Evolutionary conservation across 2,329 filamentous ascomycete genomes (phyloP).

Genomic region (Pseudogymnoascus sp.): DNA sequence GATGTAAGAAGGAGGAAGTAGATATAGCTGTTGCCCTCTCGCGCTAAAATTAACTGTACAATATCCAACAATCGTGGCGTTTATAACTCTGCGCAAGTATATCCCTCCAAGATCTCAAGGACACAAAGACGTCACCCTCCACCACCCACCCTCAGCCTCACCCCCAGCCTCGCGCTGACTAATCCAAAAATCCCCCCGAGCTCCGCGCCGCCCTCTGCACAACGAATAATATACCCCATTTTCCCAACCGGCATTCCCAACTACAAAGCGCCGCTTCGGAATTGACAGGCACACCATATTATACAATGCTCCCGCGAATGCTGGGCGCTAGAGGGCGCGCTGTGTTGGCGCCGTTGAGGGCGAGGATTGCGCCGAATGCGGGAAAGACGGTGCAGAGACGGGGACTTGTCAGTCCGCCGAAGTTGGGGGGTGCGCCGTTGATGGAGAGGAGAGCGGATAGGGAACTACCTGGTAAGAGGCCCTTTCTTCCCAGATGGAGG

Average conservation of each 20-base stretch:
- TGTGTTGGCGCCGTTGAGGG: neutral
- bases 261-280: neutral
- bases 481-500: neutral
- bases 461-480: constrained; percentile 50
- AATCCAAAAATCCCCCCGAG: constrained; percentile 9
- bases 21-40: neutral
- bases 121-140: constrained; percentile 1
- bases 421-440: constrained; percentile 51
- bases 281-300: neutral
- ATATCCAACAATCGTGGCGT: neutral
- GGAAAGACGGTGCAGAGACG: constrained; percentile 29
- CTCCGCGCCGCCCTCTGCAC: neutral
- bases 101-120: neutral
- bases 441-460: constrained; percentile 58
- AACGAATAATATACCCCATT: neutral
- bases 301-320: constrained; percentile 25
- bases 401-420: constrained; percentile 46
- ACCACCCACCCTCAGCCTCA: neutral
- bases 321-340: constrained; percentile 20
- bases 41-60: neutral
- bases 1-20: neutral
- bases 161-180: constrained; percentile 7
- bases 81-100: neutral
- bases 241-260: neutral
- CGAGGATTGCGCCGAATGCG: neutral